Percentiles rank a stretch among this genome's conserved stretches.
phyloP scores from a whole-genome alignment of 2,329 filamentous ascomycete species.

The Clonostachys rhizophaga region DNA sequence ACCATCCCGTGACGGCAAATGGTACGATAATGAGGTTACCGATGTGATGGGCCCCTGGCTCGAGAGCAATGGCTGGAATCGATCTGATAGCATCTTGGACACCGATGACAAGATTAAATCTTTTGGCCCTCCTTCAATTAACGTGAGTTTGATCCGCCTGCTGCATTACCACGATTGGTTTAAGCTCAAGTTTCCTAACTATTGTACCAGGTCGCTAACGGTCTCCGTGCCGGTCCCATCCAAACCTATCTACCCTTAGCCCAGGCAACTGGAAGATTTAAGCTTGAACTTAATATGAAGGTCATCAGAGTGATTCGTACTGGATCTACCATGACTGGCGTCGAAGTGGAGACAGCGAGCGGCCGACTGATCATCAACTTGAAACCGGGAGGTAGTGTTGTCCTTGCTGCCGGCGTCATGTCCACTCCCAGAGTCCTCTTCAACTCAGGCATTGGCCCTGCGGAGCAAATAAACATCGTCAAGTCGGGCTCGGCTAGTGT shows the following conservation, averaged over 20 bases:
- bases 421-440: conserved; percentile 64
- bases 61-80: conserved; percentile 54
- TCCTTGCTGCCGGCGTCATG: conserved; percentile 63
- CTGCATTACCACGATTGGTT: no score
- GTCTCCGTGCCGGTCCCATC: conserved; percentile 65
- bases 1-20: conserved; percentile 61
- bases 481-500: conserved; percentile 37
- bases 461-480: conserved; percentile 46
- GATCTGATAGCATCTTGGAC: conserved; percentile 53
- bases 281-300: conserved; percentile 57
- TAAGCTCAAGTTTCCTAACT: conserved; percentile 48
- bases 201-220: conserved; percentile 57
- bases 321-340: conserved; percentile 56
- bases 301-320: conserved; percentile 61
- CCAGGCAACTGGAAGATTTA: conserved; percentile 55
- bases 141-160: no score
- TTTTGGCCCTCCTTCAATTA: no score
- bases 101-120: conserved; percentile 21
- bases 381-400: conserved; percentile 55
- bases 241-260: conserved; percentile 65
- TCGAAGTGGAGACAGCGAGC: conserved; percentile 55
- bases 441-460: conserved; percentile 56
- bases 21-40: conserved; percentile 63
- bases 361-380: conserved; percentile 57
- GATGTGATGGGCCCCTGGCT: conserved; percentile 57